phyloP scores from a whole-genome alignment of 2,329 filamentous ascomycete genomes.

The Metarhizium album region DNA sequence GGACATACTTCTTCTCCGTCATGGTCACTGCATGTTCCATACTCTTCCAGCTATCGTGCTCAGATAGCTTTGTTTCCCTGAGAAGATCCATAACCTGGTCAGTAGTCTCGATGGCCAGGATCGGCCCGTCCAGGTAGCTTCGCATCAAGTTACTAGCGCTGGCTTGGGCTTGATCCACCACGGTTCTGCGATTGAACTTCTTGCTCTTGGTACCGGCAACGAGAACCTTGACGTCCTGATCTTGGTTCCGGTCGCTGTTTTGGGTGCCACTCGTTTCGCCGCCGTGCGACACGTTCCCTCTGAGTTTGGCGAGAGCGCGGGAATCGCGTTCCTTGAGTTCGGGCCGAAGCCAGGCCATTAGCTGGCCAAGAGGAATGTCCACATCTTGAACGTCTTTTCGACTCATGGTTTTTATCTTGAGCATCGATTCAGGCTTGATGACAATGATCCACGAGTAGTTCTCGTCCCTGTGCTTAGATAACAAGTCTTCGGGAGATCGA shows the following conservation, averaged over 20 bases:
- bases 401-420: conserved; percentile 71
- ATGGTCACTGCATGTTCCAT: conserved; percentile 69
- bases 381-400: conserved; percentile 65
- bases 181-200: conserved; percentile 79
- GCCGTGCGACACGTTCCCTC: conserved; percentile 18
- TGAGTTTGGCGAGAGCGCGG: conserved; percentile 39
- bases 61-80: conserved; percentile 61
- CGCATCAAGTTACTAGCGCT: conserved; percentile 53
- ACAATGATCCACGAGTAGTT: conserved; percentile 80
- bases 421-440: conserved; percentile 64
- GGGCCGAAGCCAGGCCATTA: conserved; percentile 68
- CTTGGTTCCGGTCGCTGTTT: conserved; percentile 26
- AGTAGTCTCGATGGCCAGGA: conserved; percentile 79
- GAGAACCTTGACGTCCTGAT: conserved; percentile 75
- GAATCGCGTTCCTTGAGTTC: conserved; percentile 74
- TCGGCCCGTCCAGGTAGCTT: conserved; percentile 64
- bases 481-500: conserved; percentile 67
- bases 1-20: conserved; percentile 70
- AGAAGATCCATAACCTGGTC: conserved; percentile 74
- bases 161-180: conserved; percentile 67
- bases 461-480: conserved; percentile 65
- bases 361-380: conserved; percentile 62
- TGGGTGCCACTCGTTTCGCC: conserved; percentile 15
- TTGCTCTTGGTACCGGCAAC: conserved; percentile 75
- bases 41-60: conserved; percentile 73